Conservation (phyloP, 495 filamentous ascomycete genomes). For the Neurospora tetraspora region DNA sequence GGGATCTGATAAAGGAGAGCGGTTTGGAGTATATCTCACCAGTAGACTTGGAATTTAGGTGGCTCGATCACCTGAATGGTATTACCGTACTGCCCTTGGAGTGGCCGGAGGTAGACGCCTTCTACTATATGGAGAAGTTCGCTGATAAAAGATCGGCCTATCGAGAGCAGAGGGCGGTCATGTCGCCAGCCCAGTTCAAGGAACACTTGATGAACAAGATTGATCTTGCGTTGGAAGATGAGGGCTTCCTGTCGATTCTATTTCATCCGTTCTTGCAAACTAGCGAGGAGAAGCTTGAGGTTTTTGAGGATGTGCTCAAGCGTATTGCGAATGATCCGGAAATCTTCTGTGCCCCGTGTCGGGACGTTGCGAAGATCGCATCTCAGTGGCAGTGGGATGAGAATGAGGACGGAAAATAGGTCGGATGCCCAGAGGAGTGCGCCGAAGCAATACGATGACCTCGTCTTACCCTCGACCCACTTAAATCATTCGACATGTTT, state of each 20-base stretch:
- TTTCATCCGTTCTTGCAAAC: slow-evolving; percentile 25
- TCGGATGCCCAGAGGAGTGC: neutral
- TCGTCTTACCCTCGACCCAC: neutral
- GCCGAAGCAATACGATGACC: neutral
- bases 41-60: neutral
- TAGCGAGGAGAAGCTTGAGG: slow-evolving; percentile 17
- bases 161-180: slow-evolving; percentile 6
- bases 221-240: slow-evolving; percentile 7
- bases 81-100: slow-evolving; percentile 25
- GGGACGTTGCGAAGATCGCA: slow-evolving; percentile 17
- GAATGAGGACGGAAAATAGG: neutral
- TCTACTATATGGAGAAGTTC: slow-evolving; percentile 30
- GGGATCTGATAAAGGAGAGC: slow-evolving; percentile 9
- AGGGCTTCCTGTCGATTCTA: slow-evolving; percentile 20
- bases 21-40: slow-evolving; percentile 20
- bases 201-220: slow-evolving; percentile 16
- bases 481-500: neutral
- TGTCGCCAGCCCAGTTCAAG: slow-evolving; percentile 9
- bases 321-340: slow-evolving; percentile 10
- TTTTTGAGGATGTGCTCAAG: slow-evolving; percentile 15
- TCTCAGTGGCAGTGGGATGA: slow-evolving; percentile 2
- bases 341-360: slow-evolving; percentile 21
- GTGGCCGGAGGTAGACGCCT: slow-evolving; percentile 24
- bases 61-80: neutral
- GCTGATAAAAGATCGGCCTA: slow-evolving; percentile 5